These are phyloP conservation scores for Fonsecaea multimorphosa DNA, from an alignment of 2,329 filamentous ascomycete genomes.

Conservation along the genomic window DNA sequence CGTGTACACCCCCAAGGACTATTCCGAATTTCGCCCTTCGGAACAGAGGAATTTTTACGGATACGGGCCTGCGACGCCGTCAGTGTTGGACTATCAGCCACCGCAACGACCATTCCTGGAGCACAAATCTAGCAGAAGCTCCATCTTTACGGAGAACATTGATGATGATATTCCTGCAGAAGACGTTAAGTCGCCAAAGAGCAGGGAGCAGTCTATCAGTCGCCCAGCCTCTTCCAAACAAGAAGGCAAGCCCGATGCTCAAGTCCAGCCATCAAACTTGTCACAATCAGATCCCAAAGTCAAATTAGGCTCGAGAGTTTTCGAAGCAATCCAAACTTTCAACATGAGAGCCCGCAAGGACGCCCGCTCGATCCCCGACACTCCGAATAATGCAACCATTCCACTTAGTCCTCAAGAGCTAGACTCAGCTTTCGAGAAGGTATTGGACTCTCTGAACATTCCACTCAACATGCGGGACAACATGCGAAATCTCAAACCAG, in stretches of 20 bases:
- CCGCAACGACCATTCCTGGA: slow-evolving; percentile 47
- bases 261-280: slow-evolving; percentile 23
- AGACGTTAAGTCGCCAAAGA: slow-evolving; percentile 25
- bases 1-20: slow-evolving; percentile 62
- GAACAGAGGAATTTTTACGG: slow-evolving; percentile 68
- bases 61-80: slow-evolving; percentile 50
- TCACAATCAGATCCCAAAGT: slow-evolving; percentile 30
- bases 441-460: slow-evolving; percentile 86
- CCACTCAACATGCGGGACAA: slow-evolving; percentile 92
- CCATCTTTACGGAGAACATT: slow-evolving; percentile 41
- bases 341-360: slow-evolving; percentile 34
- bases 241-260: slow-evolving; percentile 12
- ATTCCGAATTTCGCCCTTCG: slow-evolving; percentile 59
- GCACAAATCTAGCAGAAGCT: slow-evolving; percentile 40
- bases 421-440: slow-evolving; percentile 38
- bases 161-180: slow-evolving; percentile 42
- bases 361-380: slow-evolving; percentile 8
- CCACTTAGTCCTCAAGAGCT: slow-evolving; percentile 39
- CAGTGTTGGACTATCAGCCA: slow-evolving; percentile 51
- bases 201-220: slow-evolving; percentile 29
- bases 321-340: slow-evolving; percentile 38
- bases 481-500: slow-evolving; percentile 86
- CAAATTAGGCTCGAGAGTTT: slow-evolving; percentile 38
- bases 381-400: slow-evolving; percentile 5
- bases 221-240: slow-evolving; percentile 24